Conservation (phyloP, 352 stramenopile genomes). For the Pythium dissimile region DNA sequence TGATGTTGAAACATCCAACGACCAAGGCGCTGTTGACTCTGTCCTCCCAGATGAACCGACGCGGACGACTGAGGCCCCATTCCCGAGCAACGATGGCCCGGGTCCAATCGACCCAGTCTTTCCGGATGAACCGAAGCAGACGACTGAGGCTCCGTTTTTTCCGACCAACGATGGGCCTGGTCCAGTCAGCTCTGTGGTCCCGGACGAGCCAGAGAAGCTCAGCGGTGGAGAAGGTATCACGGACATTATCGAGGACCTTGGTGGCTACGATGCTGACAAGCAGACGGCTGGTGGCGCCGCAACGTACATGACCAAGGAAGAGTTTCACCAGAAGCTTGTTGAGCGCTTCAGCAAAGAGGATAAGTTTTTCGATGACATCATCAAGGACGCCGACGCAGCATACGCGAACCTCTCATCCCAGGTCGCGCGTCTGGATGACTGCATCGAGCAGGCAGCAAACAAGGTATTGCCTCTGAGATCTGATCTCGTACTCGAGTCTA, state of each 20-base stretch:
- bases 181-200: not conserved
- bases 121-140: not conserved
- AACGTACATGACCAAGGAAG: constrained; percentile 43
- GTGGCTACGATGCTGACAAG: constrained; percentile 15
- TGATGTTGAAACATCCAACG: no score
- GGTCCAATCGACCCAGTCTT: not conserved
- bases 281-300: not conserved
- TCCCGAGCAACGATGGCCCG: no score
- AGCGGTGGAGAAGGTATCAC: constrained; percentile 5
- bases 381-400: constrained; percentile 22
- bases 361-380: constrained; percentile 21
- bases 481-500: not conserved
- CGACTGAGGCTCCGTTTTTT: not conserved
- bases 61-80: no score
- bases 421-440: constrained; percentile 34
- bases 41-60: not conserved
- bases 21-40: not conserved
- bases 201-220: not conserved
- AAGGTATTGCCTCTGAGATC: constrained; percentile 26
- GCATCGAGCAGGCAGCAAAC: constrained; percentile 39
- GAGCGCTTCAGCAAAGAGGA: constrained; percentile 28
- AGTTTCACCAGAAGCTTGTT: constrained; percentile 35
- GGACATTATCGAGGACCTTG: constrained; percentile 11
- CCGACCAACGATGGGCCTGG: not conserved
- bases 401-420: constrained; percentile 18